These are phyloP conservation scores for Globisporangium nunn DNA, from an alignment of 352 stramenopile genomes.

Conservation along the genomic window DNA sequence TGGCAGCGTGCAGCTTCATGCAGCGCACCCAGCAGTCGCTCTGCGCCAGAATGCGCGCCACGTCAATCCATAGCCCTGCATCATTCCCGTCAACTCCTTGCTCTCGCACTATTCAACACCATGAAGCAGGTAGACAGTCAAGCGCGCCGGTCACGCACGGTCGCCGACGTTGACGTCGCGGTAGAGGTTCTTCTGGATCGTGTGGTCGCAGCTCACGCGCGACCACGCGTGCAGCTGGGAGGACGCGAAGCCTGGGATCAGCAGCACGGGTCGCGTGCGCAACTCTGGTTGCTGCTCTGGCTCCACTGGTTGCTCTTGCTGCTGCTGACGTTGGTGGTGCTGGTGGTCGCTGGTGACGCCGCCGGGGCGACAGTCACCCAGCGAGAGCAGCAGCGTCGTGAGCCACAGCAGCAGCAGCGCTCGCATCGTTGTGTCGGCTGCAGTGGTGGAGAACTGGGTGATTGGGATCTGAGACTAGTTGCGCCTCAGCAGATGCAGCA, in stretches of 20 bases:
- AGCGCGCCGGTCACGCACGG: conserved; percentile 25
- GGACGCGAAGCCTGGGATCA: conserved; percentile 73
- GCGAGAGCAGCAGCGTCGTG: conserved; percentile 13
- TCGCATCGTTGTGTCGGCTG: not conserved
- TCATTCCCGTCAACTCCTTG: not conserved
- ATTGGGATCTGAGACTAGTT: too few species aligned
- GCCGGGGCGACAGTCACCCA: conserved; percentile 5
- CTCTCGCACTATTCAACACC: not conserved
- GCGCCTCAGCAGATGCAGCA: too few species aligned
- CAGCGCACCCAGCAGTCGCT: conserved; percentile 70
- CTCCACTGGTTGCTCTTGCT: not conserved
- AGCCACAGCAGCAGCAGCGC: conserved; percentile 10
- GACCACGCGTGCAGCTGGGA: conserved; percentile 75
- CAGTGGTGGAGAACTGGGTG: too few species aligned
- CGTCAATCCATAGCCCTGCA: conserved; percentile 63
- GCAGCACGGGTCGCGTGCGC: conserved; percentile 49
- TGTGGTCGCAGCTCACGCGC: conserved; percentile 39
- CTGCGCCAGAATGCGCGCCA: conserved; percentile 62
- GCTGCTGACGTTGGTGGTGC: not conserved
- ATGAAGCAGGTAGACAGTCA: not conserved
- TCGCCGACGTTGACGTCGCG: conserved; percentile 72
- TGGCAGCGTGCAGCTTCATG: conserved; percentile 65
- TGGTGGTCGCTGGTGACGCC: conserved; percentile 1
- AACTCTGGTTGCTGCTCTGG: not conserved
- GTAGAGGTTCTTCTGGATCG: conserved; percentile 74